Evolutionary conservation across 805 yeast genomes (phyloP).

Genomic region (Ogataea thermomethanolica): DNA sequence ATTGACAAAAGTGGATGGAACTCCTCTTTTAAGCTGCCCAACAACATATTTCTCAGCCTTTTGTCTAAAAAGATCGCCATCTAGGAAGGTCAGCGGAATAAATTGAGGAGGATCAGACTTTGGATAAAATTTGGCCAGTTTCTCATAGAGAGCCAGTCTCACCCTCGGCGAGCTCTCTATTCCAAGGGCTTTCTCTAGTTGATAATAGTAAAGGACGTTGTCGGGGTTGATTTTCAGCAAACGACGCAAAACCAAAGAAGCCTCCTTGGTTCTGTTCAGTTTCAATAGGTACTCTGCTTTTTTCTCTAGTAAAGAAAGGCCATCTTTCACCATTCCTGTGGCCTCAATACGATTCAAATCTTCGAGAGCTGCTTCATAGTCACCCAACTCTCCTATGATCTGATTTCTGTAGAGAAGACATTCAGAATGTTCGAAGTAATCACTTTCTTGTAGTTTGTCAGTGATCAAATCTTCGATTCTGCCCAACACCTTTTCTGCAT

Average conservation of each 20-base stretch:
- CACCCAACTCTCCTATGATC: slow-evolving; percentile 61
- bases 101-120: slow-evolving; percentile 75
- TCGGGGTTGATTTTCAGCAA: slow-evolving; percentile 86
- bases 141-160: slow-evolving; percentile 60
- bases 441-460: slow-evolving; percentile 64
- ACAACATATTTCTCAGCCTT: slow-evolving; percentile 54
- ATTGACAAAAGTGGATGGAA: slow-evolving; percentile 85
- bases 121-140: slow-evolving; percentile 70
- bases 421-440: slow-evolving; percentile 77
- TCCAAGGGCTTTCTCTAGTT: slow-evolving; percentile 64
- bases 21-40: slow-evolving; percentile 68
- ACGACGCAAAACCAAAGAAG: slow-evolving; percentile 63
- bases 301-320: slow-evolving; percentile 58
- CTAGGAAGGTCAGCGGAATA: slow-evolving; percentile 72
- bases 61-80: slow-evolving; percentile 43
- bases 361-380: slow-evolving; percentile 59
- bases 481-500: slow-evolving; percentile 67
- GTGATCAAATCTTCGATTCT: slow-evolving; percentile 73
- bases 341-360: slow-evolving; percentile 53
- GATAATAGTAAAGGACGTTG: slow-evolving; percentile 57
- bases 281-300: slow-evolving; percentile 61
- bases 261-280: slow-evolving; percentile 56
- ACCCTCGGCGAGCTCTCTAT: slow-evolving; percentile 44
- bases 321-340: slow-evolving; percentile 50
- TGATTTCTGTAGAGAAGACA: slow-evolving; percentile 68